Evolutionary conservation across 805 yeast species (phyloP), one percentile per base, ranked within the genome.

Genomic region (Saturnispora ahearnii): DNA sequence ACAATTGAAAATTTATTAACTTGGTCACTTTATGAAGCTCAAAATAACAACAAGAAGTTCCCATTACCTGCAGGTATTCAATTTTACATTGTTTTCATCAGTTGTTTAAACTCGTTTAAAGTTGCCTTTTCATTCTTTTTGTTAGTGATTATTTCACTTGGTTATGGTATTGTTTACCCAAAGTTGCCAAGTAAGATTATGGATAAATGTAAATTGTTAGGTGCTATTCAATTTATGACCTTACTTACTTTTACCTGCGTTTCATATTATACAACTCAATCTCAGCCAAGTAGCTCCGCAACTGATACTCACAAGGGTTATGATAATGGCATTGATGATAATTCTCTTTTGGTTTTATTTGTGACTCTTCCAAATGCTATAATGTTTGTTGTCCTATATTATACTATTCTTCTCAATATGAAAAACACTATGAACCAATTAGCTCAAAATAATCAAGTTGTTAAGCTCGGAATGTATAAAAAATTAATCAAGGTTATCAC

Each of bases 81-180:
- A 55, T 78, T 79, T 38, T 87, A 89, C 67, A 76, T 88, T 76
- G 79, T 79, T 8, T 77, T 91, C 61, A 77, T 91, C 46, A 82
- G 96, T 2, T 64, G 87, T 31, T 69, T 91, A 64, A 87, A 88
- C 62, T 80, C 96, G 1, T 79, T 80, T 57, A 85, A 93, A 60
- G 76, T 87, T 47, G 82, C 96, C 0, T 87, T 88, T 64, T 86
- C 96, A 7, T 84, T 91, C 67, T 93, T 91, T 70, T 70, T 93
- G 59, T 72, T 93, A 50, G 72, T 91, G 55, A 83, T 88, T 59
- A 91, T 93, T 50, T 76, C 95, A 12, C 72, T 90, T 56, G 99
- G 99, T 38, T 93, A 90, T 67, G 97, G 98, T 54, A 89, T 93
- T 44, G 98, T 93, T 45, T 81, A 79, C 61, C 89, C 96, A 43